Conservation (phyloP, 2,329 filamentous ascomycete species). For the Penicillium sp. region DNA sequence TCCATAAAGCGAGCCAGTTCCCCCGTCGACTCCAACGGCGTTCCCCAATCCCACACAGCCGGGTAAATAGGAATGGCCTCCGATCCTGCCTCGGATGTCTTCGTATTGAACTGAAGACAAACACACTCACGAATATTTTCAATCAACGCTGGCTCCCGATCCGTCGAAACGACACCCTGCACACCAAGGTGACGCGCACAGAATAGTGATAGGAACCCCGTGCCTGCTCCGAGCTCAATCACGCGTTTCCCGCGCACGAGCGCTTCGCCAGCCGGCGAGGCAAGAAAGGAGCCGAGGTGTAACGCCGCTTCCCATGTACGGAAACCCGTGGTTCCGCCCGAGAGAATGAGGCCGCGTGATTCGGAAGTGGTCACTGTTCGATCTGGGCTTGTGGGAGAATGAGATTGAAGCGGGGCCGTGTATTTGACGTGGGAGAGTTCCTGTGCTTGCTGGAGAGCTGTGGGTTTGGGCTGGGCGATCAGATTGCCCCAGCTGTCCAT, state of each 20-base stretch:
- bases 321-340: constrained; percentile 62
- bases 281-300: constrained; percentile 60
- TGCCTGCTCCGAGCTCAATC: constrained; percentile 65
- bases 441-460: constrained; percentile 65
- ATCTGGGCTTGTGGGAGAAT: constrained; percentile 1
- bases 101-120: constrained; percentile 33
- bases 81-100: constrained; percentile 1
- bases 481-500: constrained; percentile 66
- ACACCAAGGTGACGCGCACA: constrained; percentile 59
- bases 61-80: constrained; percentile 27
- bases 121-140: constrained; percentile 41
- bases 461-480: constrained; percentile 61
- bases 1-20: constrained; percentile 5
- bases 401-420: constrained; percentile 35
- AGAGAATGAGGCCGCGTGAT: constrained; percentile 56
- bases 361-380: constrained; percentile 46
- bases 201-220: constrained; percentile 63
- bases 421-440: constrained; percentile 75
- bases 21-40: constrained; percentile 21
- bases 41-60: constrained; percentile 46
- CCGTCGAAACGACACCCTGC: constrained; percentile 57
- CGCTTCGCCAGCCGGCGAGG: constrained; percentile 43
- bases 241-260: constrained; percentile 54
- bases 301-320: constrained; percentile 69
- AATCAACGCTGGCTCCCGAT: constrained; percentile 54